Base-by-base conservation (phyloP, 2,329 filamentous ascomycete genomes). In the Pestalotiopsis sp. region DNA sequence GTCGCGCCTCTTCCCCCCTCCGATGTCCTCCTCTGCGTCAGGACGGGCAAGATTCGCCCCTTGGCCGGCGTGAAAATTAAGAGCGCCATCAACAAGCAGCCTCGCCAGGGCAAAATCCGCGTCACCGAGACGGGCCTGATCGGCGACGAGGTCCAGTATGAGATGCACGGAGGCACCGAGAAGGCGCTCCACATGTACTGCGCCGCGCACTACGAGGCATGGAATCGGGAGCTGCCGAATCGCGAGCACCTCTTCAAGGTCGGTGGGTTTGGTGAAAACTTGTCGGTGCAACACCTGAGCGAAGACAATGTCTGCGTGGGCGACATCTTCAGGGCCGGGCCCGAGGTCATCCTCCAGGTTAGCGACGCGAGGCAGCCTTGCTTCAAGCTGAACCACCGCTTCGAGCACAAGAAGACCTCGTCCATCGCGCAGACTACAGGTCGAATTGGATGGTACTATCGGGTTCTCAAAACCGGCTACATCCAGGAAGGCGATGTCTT, bases 321-420 rank as follows among this genome's bases (percentile, higher is more conserved):
- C 35, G 89, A 92, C 71, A 79, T 85, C n/a, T 82, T 89, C 20
- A 79, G 82, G 0, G 82, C 91, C 7, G 83, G 76, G 7, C 64
- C 69, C 10, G 73, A 73, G 17, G 82, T 86, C 1, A 66, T 87
- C 13, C 78, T 90, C 0, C 85, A 91, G 72, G 86, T 91, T 30
- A 86, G 83, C 66, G 80, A 90, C 65, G 87, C 88, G 0, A 82
- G 89, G 13, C 85, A 88, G 71, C 89, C 89, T 2, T 91, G 89
- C 78, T 91, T 85, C 77, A 91, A 91, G 74, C 82, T 91, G 4
- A 91, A 91, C 71, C 88, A 91, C 69, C 87, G 89, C 2, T 92
- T 92, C 73, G 82, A 85, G 40, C 78, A 89, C 24, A 87, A 86
- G 72, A 85, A 88, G 66, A 89, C 91, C 78, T 86, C 89, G 0